phyloP scores from a whole-genome alignment of 1,284 basidiomycete species.

The Mycosarcoma maydis region DNA sequence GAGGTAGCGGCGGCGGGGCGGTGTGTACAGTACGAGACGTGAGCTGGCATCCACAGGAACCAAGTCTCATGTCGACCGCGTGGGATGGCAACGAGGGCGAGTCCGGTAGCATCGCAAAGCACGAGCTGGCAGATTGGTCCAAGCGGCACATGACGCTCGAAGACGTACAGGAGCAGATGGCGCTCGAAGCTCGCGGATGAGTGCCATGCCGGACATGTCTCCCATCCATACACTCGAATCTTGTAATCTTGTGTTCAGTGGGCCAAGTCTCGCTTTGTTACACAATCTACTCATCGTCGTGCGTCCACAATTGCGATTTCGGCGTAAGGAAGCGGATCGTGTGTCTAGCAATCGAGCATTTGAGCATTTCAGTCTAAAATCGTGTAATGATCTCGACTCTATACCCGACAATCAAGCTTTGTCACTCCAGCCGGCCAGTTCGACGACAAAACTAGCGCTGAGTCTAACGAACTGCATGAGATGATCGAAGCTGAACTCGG shows the following conservation, averaged over 20 bases:
- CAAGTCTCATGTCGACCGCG: conserved; percentile 87
- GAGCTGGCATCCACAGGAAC: conserved; percentile 88
- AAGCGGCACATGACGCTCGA: conserved; percentile 47
- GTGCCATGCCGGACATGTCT: background rate
- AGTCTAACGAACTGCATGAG: conserved; percentile 60
- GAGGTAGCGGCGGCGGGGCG: conserved; percentile 36
- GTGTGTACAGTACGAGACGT: conserved; percentile 80
- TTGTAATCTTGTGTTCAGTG: too few species aligned
- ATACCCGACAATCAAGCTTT: background rate
- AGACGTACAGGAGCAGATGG: conserved; percentile 20
- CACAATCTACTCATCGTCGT: too few species aligned
- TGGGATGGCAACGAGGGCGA: conserved; percentile 74
- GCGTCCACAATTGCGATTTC: too few species aligned
- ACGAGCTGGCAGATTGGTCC: conserved; percentile 39
- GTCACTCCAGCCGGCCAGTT: conserved; percentile 55
- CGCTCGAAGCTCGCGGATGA: conserved; percentile 24
- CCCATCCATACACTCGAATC: too few species aligned
- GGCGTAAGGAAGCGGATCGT: too few species aligned
- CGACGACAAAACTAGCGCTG: conserved; percentile 57
- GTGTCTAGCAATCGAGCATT: background rate
- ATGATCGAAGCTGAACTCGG: conserved; percentile 60
- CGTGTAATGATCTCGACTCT: background rate
- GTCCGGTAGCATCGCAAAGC: conserved; percentile 54
- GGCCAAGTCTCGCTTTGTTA: too few species aligned
- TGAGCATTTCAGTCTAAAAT: too few species aligned